Evolutionary conservation across 2,329 filamentous ascomycete genomes (phyloP).

Genomic region (Diaporthe humulicola): DNA sequence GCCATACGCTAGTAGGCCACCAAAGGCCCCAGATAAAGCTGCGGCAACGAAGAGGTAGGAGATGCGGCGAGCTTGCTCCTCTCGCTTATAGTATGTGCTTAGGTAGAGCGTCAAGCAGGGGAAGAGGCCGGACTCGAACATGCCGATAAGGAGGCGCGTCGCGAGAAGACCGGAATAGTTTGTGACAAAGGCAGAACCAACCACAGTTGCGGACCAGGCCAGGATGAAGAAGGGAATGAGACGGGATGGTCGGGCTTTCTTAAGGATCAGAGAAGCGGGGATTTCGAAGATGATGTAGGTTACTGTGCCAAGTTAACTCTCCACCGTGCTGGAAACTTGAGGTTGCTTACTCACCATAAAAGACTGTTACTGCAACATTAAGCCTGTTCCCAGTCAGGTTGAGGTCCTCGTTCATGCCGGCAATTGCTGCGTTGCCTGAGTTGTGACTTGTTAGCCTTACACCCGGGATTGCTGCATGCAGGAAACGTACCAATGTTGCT

Average conservation of each 20-base stretch:
- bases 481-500: constrained; percentile 73
- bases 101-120: constrained; percentile 44
- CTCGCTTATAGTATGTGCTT: constrained; percentile 44
- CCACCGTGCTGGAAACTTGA: background rate
- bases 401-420: constrained; percentile 73
- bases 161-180: constrained; percentile 75
- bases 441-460: background rate
- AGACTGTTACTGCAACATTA: constrained; percentile 75
- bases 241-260: constrained; percentile 72
- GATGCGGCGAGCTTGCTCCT: constrained; percentile 41
- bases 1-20: constrained; percentile 54
- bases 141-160: constrained; percentile 52
- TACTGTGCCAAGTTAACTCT: constrained; percentile 46
- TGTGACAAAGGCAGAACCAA: constrained; percentile 67
- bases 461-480: background rate
- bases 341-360: constrained; percentile 60
- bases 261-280: constrained; percentile 74
- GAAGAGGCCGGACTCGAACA: constrained; percentile 45
- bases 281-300: constrained; percentile 74
- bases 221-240: constrained; percentile 76
- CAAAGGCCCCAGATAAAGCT: constrained; percentile 52
- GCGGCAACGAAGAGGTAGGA: constrained; percentile 49
- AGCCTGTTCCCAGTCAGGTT: constrained; percentile 73
- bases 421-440: constrained; percentile 70
- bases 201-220: constrained; percentile 71